Evolutionary conservation across 179 eudicot genomes (phyloP), one percentile per base, ranked within the genome.

Genomic region (Carnegiea gigantea): DNA sequence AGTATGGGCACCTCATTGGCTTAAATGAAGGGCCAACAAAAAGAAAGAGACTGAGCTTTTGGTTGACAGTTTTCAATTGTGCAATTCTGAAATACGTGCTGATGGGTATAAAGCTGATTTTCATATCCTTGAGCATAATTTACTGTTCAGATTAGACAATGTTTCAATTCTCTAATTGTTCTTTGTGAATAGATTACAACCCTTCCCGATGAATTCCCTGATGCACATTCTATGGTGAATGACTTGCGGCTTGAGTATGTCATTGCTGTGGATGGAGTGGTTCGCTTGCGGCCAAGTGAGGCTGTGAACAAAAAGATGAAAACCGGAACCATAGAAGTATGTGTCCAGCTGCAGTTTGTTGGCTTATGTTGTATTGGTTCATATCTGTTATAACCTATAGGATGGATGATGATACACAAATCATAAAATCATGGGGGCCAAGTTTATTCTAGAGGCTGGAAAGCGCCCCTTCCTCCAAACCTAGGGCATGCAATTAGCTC

Each of bases 271-370:
- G 93, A 95, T 82, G 98, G 98, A 54, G 83, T 92, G 64, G 93
- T 95, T 77, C 91, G 94, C 68, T 74, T 81, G 49, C 88, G 98
- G 57, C 98, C 98, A 24, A 73, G 82, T 62, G 98, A 93, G 80
- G 90, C 98, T 11, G 78, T 93, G 40, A 95, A 95, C 82, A 87
- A 82, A 83, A 93, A 90, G 86, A 93, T 95, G 98, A 90, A 88
- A 88, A 95, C 98, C 33, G 98, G 98, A 75, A 88, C 74, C 88
- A 85, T 95, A 78, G 98, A 95, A 95, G 98, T 93, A 83, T 80
- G 79, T 75, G 46, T 43, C 46, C 1, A n/a, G 57, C 26, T 28
- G 49, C 26, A 43, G 53, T 77, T 77, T 78, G 12, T 77, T 51
- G 28, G 18, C 64, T 43, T 38, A 13, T 64, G 40, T 26, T 62